These are phyloP conservation scores for Suillus spraguei DNA, from an alignment of 768 basidiomycete species.

Conservation along the genomic window DNA sequence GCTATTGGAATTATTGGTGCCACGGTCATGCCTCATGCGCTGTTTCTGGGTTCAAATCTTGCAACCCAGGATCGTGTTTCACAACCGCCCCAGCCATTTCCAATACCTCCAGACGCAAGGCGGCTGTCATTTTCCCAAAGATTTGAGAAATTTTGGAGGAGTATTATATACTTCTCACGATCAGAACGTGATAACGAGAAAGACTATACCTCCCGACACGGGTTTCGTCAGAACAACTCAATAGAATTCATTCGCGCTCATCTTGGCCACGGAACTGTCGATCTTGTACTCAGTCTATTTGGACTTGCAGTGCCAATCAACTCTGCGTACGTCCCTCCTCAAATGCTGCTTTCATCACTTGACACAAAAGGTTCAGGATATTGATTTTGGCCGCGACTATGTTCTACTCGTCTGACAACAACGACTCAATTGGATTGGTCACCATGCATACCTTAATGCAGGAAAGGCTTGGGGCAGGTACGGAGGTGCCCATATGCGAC, in stretches of 20 bases:
- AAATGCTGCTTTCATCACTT: background rate
- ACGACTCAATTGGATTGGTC: constrained; percentile 40
- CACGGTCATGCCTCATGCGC: constrained; percentile 62
- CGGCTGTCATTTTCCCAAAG: constrained; percentile 1
- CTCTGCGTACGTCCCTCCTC: constrained; percentile 30
- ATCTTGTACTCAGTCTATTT: constrained; percentile 46
- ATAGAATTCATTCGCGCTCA: constrained; percentile 41
- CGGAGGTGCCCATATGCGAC: background rate
- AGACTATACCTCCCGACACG: constrained; percentile 15
- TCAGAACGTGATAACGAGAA: constrained; percentile 10
- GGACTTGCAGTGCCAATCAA: constrained; percentile 52
- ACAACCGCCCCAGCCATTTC: constrained; percentile 15
- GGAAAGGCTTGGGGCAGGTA: constrained; percentile 41
- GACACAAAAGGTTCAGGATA: constrained; percentile 27
- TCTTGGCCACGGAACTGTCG: constrained; percentile 44
- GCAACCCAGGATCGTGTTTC: constrained; percentile 50
- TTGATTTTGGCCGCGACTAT: constrained; percentile 37
- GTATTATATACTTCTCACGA: constrained; percentile 13
- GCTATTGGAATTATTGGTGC: constrained; percentile 48
- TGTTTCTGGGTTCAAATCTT: constrained; percentile 55
- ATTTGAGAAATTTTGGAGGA: constrained; percentile 8
- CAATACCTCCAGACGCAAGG: constrained; percentile 11
- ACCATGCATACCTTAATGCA: constrained; percentile 43
- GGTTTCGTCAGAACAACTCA: constrained; percentile 35
- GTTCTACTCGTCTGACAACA: constrained; percentile 9